These are phyloP conservation scores for Priceomyces medius DNA, from an alignment of 805 yeast species.

Conservation along the genomic window DNA sequence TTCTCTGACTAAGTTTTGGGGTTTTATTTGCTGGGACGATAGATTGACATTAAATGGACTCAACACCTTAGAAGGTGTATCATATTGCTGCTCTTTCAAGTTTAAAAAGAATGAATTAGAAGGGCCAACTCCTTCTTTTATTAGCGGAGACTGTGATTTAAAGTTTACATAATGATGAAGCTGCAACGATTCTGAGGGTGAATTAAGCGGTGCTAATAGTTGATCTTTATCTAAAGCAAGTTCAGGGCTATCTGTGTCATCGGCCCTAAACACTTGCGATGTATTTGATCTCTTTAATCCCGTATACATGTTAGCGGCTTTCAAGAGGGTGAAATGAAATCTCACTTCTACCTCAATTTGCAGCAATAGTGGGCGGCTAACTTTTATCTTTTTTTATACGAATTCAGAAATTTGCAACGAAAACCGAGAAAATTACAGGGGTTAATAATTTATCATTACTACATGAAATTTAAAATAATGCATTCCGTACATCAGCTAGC, in stretches of 20 bases:
- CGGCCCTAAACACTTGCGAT: neutral
- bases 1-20: neutral
- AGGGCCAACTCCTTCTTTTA: neutral
- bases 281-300: neutral
- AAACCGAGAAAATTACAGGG: no score
- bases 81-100: neutral
- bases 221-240: neutral
- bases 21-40: slow-evolving; percentile 6
- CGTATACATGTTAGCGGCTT: neutral
- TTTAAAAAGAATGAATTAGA: slow-evolving; percentile 5
- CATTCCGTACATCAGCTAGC: no score
- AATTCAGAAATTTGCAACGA: no score
- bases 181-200: slow-evolving; percentile 1
- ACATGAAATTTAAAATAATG: no score
- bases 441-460: no score
- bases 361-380: slow-evolving; percentile 7
- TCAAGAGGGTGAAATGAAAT: neutral
- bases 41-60: slow-evolving; percentile 9
- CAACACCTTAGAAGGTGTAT: slow-evolving; percentile 2
- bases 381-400: neutral
- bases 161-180: slow-evolving; percentile 4
- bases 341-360: slow-evolving; percentile 1
- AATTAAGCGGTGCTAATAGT: slow-evolving; percentile 2
- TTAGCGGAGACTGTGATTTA: slow-evolving; percentile 1
- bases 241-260: neutral